Conservation (phyloP, 1,284 basidiomycete genomes). For the Austropuccinia psidii region DNA sequence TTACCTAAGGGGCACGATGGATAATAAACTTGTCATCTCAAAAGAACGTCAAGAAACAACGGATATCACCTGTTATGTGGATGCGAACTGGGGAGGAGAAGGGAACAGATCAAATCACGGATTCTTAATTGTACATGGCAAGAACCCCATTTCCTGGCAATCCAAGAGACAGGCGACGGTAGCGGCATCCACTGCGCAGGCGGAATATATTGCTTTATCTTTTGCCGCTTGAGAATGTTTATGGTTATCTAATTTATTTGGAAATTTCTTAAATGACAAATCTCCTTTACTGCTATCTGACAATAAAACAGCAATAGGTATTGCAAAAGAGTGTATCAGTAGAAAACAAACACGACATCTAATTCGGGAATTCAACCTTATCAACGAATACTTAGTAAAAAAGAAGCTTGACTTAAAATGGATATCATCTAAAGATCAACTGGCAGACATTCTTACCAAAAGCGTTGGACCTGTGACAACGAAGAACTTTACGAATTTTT, state of each 20-base stretch:
- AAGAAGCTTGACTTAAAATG: neutral
- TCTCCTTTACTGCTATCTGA: neutral
- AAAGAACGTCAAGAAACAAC: neutral
- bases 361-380: neutral
- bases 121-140: neutral
- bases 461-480: neutral
- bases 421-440: neutral
- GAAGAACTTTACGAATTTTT: too few relatives aligned
- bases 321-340: neutral
- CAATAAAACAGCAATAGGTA: neutral
- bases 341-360: neutral
- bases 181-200: neutral
- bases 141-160: neutral
- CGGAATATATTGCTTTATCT: neutral
- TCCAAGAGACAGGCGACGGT: neutral
- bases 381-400: neutral
- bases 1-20: neutral
- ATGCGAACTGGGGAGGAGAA: neutral
- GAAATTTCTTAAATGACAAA: neutral
- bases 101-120: neutral
- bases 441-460: conserved; percentile 13
- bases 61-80: neutral
- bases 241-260: neutral
- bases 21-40: neutral
- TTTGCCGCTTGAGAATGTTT: neutral